Evolutionary conservation across 2,329 filamentous ascomycete genomes (phyloP).

Genomic region (Alternaria triticina): DNA sequence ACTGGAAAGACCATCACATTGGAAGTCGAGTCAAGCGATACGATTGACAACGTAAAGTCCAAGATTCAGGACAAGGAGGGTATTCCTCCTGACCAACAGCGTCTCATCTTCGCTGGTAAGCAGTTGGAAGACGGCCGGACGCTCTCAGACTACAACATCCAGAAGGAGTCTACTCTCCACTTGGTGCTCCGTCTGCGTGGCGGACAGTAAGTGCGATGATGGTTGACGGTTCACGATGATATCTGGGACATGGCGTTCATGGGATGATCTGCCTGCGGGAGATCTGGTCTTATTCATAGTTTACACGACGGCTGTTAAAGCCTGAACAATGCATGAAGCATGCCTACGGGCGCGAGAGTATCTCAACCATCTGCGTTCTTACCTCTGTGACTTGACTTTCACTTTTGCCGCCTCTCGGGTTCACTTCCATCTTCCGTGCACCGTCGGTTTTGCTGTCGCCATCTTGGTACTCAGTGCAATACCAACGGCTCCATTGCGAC

Average conservation of each 20-base stretch:
- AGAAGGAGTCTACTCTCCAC: slow-evolving; percentile 72
- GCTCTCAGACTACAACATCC: slow-evolving; percentile 94
- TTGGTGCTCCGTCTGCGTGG: slow-evolving; percentile 67
- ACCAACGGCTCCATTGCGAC: neutral
- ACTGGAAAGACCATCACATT: slow-evolving; percentile 92
- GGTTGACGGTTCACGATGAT: slow-evolving; percentile 20
- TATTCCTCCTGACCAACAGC: slow-evolving; percentile 93
- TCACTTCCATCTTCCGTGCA: no score
- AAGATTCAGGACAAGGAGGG: slow-evolving; percentile 84
- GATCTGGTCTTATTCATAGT: slow-evolving; percentile 38
- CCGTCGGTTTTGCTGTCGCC: neutral
- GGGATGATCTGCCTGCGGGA: slow-evolving; percentile 29
- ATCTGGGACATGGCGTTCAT: slow-evolving; percentile 41
- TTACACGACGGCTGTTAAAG: slow-evolving; percentile 26
- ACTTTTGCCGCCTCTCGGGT: no score
- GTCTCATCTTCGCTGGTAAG: slow-evolving; percentile 92
- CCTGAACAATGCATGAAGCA: slow-evolving; percentile 38
- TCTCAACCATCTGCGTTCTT: neutral
- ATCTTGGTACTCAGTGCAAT: neutral
- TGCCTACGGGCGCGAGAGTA: slow-evolving; percentile 39
- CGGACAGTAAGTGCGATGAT: slow-evolving; percentile 53
- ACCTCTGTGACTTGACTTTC: no score
- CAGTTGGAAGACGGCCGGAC: slow-evolving; percentile 92
- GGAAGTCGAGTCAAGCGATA: slow-evolving; percentile 87
- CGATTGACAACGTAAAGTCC: slow-evolving; percentile 91